Evolutionary conservation across 1,284 basidiomycete genomes (phyloP), one percentile per base, ranked within the genome.

Genomic region (Ustilago curta): DNA sequence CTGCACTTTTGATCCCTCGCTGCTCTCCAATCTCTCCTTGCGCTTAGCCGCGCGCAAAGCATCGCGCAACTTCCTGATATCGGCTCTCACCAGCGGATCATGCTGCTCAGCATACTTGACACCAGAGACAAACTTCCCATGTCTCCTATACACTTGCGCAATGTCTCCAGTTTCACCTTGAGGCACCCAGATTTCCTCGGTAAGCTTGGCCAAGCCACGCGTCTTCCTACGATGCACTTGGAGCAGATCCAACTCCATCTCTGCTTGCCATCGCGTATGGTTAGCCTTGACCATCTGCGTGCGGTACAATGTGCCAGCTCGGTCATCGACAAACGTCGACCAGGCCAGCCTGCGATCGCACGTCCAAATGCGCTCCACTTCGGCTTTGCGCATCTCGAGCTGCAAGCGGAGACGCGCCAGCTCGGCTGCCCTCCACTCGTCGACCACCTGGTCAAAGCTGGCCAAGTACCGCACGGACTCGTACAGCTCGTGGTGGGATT

Each of bases 301-400:
- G 37, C 68, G 62, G 18, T 70, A 70, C 2, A 75, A 27, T 35
- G 49, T 49, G 23, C 61, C 59, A 3, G 68, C 72, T 21, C 62
- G 37, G 18, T 61, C 44, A 35, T 75, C 42, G 29, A 68, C 21
- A 44, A 45, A 75, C n/a, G 57, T 66, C 18, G 60, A 66, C 72
- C 72, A 75, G 1, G 68, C 60, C 12, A 70, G 39, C 25, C 70
- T 70, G 57, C 72, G 72, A 43, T 75, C 72, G 60, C 68, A 70
- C 21, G 63, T 59, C 68, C 68, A 67, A 31, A 75, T 70, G 23
- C 72, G 67, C 5, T 54, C 72, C 16, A 75, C 53, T 45, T 75
- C 68, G n/a, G 60, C 62, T 39, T 60, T 65, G 29, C 72, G 67
- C 60, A 64, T 60, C 53, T 75, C 63, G 11, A 75, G 54, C 57